phyloP scores from a whole-genome alignment of 2,329 filamentous ascomycete species.

The Pseudovirgaria hyperparasitica region DNA sequence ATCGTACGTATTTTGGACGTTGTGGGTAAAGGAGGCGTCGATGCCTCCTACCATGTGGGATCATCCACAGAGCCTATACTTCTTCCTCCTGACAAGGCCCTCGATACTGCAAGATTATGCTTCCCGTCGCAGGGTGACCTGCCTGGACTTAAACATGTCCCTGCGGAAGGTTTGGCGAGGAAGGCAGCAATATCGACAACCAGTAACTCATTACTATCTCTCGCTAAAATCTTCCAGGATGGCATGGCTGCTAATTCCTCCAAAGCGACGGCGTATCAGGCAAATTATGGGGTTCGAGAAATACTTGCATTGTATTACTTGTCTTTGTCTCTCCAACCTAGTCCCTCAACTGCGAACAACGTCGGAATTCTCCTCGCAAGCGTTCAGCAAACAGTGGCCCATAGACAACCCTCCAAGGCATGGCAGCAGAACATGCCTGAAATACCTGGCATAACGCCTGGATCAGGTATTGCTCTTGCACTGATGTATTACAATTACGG shows the following conservation, averaged over 20 bases:
- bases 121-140: slow-evolving; percentile 66
- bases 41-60: slow-evolving; percentile 16
- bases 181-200: slow-evolving; percentile 82
- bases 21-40: slow-evolving; percentile 34
- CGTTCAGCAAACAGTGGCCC: slow-evolving; percentile 55
- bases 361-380: slow-evolving; percentile 94
- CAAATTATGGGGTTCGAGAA: slow-evolving; percentile 69
- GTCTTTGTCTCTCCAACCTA: slow-evolving; percentile 85
- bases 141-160: slow-evolving; percentile 62
- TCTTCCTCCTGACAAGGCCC: slow-evolving; percentile 69
- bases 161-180: slow-evolving; percentile 53
- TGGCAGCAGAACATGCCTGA: slow-evolving; percentile 28
- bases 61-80: slow-evolving; percentile 52
- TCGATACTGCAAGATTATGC: slow-evolving; percentile 69
- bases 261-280: slow-evolving; percentile 40
- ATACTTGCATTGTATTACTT: slow-evolving; percentile 93
- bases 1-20: slow-evolving; percentile 66
- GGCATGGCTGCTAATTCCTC: slow-evolving; percentile 66
- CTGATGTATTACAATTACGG: slow-evolving; percentile 95
- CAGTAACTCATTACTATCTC: slow-evolving; percentile 84
- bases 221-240: slow-evolving; percentile 97
- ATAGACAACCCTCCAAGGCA: slow-evolving; percentile 23
- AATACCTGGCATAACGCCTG: slow-evolving; percentile 69
- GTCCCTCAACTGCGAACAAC: slow-evolving; percentile 95
- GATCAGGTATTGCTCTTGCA: slow-evolving; percentile 77